Percentiles rank a stretch among this genome's conserved stretches.
Conservation (phyloP, 1,284 basidiomycete species). For the Rhodotorula mucilaginosa region DNA sequence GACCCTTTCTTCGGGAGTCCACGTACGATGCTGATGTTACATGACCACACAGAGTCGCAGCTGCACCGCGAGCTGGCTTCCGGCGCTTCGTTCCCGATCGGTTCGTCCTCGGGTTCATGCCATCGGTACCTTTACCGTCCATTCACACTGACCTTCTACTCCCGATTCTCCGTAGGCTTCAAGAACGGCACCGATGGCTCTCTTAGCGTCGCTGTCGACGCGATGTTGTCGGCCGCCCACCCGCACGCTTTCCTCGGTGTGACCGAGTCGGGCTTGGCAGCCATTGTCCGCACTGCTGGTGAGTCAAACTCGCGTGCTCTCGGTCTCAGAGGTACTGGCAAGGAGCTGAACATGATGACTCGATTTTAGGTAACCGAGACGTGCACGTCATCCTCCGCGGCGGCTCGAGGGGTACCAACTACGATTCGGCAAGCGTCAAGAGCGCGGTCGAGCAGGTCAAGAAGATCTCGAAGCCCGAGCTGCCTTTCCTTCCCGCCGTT, state of each 20-base stretch:
- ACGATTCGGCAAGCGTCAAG: conserved; percentile 68
- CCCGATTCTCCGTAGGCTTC: conserved; percentile 62
- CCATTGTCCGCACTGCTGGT: conserved; percentile 92
- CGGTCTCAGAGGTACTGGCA: neutral
- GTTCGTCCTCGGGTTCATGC: conserved; percentile 20
- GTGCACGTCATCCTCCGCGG: conserved; percentile 93
- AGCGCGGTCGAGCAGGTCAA: conserved; percentile 66
- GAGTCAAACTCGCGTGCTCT: conserved; percentile 54
- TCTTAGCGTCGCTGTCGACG: conserved; percentile 79
- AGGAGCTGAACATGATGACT: too few species aligned
- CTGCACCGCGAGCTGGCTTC: conserved; percentile 87
- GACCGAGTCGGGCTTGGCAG: conserved; percentile 85
- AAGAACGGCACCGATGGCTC: conserved; percentile 98
- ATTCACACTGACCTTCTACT: too few species aligned
- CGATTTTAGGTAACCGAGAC: conserved; percentile 56
- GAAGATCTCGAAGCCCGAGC: conserved; percentile 56
- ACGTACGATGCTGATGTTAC: neutral
- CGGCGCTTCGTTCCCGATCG: conserved; percentile 81
- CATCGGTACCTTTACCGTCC: neutral
- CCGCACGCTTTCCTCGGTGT: conserved; percentile 98
- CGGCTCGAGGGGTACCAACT: conserved; percentile 84
- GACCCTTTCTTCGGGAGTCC: neutral
- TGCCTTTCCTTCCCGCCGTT: conserved; percentile 33
- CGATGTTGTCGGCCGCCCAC: conserved; percentile 87
- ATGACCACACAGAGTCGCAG: conserved; percentile 61